Conservation (phyloP, 805 yeast species). For the Pichia sporocuriosa region DNA sequence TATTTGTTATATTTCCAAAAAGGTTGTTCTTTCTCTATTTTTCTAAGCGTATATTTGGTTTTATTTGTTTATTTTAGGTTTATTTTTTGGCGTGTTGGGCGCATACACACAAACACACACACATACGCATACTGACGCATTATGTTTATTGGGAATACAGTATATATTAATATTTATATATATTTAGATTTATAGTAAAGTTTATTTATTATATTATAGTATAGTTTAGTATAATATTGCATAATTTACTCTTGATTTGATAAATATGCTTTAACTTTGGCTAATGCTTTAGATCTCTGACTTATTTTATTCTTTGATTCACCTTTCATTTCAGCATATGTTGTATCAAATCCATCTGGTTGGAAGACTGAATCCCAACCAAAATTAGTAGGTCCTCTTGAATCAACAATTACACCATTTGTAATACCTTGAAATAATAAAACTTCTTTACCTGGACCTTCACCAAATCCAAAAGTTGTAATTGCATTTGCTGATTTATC, state of each 20-base stretch:
- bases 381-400: constrained; percentile 72
- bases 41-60: too few relatives aligned
- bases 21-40: background rate
- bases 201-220: too few relatives aligned
- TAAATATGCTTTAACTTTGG: constrained; percentile 49
- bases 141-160: too few relatives aligned
- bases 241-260: background rate
- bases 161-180: too few relatives aligned
- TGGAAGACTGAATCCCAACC: constrained; percentile 94
- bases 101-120: too few relatives aligned
- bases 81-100: too few relatives aligned
- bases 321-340: constrained; percentile 88
- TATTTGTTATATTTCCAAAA: constrained; percentile 24
- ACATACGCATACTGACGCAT: too few relatives aligned
- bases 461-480: constrained; percentile 89
- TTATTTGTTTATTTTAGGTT: too few relatives aligned
- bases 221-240: too few relatives aligned
- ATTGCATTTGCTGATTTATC: constrained; percentile 82
- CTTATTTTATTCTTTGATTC: constrained; percentile 70
- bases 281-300: constrained; percentile 82
- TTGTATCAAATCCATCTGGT: constrained; percentile 67
- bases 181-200: too few relatives aligned
- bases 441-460: constrained; percentile 69
- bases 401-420: constrained; percentile 69
- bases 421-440: constrained; percentile 79